Base-by-base conservation (phyloP, 805 yeast genomes). In the Metschnikowia shivogae region DNA sequence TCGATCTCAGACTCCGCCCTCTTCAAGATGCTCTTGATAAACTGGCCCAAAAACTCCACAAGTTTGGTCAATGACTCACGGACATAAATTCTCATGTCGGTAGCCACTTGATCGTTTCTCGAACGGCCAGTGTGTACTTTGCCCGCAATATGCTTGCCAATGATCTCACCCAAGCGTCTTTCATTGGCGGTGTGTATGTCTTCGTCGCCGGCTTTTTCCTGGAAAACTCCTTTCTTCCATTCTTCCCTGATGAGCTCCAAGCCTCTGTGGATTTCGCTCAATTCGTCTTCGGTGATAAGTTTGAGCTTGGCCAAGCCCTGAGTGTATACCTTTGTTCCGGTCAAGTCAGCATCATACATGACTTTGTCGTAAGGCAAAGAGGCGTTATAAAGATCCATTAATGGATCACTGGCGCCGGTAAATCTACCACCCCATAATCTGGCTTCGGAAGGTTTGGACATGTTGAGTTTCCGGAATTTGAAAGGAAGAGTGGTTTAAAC, bases 91-190 rank as follows among this genome's bases (percentile, higher is more conserved):
- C 99, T 80, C 96, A 93, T 88, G 63, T 93, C 99, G n/a, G 98
- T 92, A 37, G 97, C 99, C 42, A 90, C 97, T 73, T 93, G 99
- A 66, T 93, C 99, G 61, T 93, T 93, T 77, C 99, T 83, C 38
- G 96, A 87, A 63, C 99, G 82, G 50, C 99, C 99, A n/a, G 99
- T 93, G 66, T 93, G 99, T 27, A 93, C 98, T 60, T 93, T 93
- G 34, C 99, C 99, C 12, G 98, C 87, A 62, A 93, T 92, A 44
- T 81, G 82, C 59, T 82, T 82, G 45, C 99, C 99, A 59, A 93
- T 93, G 43, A 93, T 72, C 70, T 93, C 99, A 40, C 99, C 99
- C 52, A 93, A 74, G 61, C 99, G 79, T 72, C 99, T 86, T 72
- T 93, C 99, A 63, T 93, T 93, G 36, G 99, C 99, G 35, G 99